Percentiles rank a stretch among this genome's conserved stretches.
These are phyloP conservation scores for Ananas comosus DNA, from an alignment of 176 grass and related monocot genomes.

Conservation along the genomic window DNA sequence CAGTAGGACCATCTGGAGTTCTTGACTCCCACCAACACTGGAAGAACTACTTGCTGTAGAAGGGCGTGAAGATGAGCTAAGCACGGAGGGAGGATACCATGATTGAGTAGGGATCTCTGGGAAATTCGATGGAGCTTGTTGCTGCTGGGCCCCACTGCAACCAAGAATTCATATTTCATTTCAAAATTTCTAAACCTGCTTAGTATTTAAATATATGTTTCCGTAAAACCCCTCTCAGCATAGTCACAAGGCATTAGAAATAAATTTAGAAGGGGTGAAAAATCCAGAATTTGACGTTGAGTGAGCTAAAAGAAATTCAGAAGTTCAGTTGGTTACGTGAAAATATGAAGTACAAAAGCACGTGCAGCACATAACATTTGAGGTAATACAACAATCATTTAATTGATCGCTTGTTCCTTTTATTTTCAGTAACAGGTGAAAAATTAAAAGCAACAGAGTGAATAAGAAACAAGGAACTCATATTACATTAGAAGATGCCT, in stretches of 20 bases:
- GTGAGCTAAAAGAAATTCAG: no score
- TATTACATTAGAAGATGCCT: no score
- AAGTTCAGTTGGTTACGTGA: no score
- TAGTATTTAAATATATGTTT: not conserved
- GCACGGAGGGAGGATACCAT: conserved; percentile 69
- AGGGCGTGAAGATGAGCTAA: conserved; percentile 42
- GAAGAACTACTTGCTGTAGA: conserved; percentile 47
- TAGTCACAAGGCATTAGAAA: not conserved
- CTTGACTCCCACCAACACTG: conserved; percentile 42
- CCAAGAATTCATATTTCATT: conserved; percentile 21
- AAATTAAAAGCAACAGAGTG: no score
- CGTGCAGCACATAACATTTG: no score
- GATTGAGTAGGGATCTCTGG: conserved; percentile 56
- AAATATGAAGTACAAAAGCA: no score
- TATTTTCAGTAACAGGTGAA: no score
- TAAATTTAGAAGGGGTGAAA: not conserved
- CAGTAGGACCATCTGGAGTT: conserved; percentile 45
- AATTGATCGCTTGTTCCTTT: no score
- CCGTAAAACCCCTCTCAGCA: not conserved
- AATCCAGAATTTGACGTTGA: no score
- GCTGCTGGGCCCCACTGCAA: conserved; percentile 42
- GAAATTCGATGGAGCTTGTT: conserved; percentile 49
- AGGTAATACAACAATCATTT: no score
- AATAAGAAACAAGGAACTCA: no score
- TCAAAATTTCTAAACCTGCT: not conserved